A percentile compares a stretch with the other conserved stretches of the same genome.
phyloP scores from a whole-genome alignment of 768 basidiomycete genomes.

The Leccinum aurantiacum region DNA sequence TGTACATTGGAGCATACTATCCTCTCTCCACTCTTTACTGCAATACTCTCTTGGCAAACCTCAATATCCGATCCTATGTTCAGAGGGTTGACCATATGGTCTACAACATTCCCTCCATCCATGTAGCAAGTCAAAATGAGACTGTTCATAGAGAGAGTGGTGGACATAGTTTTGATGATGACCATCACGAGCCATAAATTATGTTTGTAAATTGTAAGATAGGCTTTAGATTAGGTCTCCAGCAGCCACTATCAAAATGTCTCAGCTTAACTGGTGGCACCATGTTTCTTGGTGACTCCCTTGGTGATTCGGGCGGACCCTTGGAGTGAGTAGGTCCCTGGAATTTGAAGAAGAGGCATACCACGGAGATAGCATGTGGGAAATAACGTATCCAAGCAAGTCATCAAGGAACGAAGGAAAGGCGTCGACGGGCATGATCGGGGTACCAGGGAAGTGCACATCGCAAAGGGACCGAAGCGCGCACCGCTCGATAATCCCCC shows the following conservation, averaged over 20 bases:
- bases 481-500: conserved; percentile 68
- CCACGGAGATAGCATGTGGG: not conserved
- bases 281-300: conserved; percentile 58
- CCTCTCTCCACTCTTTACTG: not conserved
- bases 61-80: not conserved
- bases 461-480: conserved; percentile 29
- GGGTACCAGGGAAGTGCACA: not conserved
- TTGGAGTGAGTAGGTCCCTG: conserved; percentile 65
- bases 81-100: not conserved
- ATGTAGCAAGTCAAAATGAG: not conserved
- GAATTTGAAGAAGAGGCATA: conserved; percentile 79
- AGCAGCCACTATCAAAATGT: too few species aligned
- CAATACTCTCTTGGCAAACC: not conserved
- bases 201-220: not conserved
- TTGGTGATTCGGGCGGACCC: conserved; percentile 63
- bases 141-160: not conserved
- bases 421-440: not conserved
- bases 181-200: not conserved
- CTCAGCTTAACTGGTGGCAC: conserved; percentile 42
- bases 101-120: not conserved
- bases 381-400: not conserved
- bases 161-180: not conserved
- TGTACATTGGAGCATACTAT: not conserved
- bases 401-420: not conserved
- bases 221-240: too few species aligned